These are phyloP conservation scores for Xylariaceae sp. DNA, from an alignment of 2,329 filamentous ascomycete species.

Conservation along the genomic window DNA sequence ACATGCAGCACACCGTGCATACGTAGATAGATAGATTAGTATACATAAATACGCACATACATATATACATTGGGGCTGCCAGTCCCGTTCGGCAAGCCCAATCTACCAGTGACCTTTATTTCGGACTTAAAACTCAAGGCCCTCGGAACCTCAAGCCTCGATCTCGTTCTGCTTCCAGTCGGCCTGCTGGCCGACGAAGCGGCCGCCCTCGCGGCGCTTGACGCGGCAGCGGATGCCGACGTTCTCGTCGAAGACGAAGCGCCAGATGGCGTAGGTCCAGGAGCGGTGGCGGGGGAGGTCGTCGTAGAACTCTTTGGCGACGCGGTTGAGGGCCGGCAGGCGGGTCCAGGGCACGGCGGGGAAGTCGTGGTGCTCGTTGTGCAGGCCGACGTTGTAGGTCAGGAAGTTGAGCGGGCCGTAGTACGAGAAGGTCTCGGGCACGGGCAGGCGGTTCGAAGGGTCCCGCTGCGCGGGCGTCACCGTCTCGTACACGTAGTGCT, in stretches of 20 bases:
- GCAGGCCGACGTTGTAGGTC: constrained; percentile 95
- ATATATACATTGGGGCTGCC: too few species aligned
- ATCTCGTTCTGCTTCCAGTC: constrained; percentile 72
- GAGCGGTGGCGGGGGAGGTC: constrained; percentile 84
- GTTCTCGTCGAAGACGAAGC: constrained; percentile 87
- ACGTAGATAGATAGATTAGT: too few species aligned
- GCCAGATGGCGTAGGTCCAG: constrained; percentile 93
- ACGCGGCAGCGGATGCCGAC: constrained; percentile 91
- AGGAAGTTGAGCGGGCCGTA: constrained; percentile 90
- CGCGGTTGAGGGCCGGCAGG: constrained; percentile 73
- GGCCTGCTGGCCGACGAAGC: constrained; percentile 54
- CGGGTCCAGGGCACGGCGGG: constrained; percentile 94
- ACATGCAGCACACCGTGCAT: too few species aligned
- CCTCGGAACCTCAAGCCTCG: too few species aligned
- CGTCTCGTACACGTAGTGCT: constrained; percentile 85
- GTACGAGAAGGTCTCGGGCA: constrained; percentile 96
- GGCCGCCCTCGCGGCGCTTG: constrained; percentile 81
- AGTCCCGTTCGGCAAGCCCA: too few species aligned
- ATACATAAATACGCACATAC: too few species aligned
- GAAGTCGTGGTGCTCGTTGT: constrained; percentile 99
- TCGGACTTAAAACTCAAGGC: too few species aligned
- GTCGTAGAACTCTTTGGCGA: constrained; percentile 90
- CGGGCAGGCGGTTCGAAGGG: constrained; percentile 62
- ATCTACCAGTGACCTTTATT: too few species aligned
- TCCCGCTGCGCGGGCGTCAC: constrained; percentile 57